phyloP scores from a whole-genome alignment of 169 alveolate genomes.

The Miamiensis avidus region DNA sequence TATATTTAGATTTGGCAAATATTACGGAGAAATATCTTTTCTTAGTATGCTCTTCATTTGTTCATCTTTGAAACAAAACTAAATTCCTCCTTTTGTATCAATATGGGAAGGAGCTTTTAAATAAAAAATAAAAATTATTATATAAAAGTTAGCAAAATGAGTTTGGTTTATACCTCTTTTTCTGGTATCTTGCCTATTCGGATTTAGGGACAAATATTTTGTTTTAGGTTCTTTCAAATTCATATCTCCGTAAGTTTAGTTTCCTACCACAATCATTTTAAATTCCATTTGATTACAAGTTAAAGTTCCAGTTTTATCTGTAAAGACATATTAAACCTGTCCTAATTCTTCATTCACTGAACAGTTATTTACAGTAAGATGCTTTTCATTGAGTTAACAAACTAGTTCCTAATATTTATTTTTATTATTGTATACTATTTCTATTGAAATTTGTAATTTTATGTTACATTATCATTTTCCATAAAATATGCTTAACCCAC shows the following conservation, averaged over 20 bases:
- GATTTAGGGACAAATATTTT: neutral
- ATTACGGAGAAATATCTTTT: neutral
- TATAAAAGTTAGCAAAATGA: conserved; percentile 11
- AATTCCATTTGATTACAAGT: conserved; percentile 88
- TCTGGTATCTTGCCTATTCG: conserved; percentile 20
- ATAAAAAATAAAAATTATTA: neutral
- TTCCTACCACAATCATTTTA: conserved; percentile 77
- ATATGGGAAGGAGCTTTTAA: conserved; percentile 4
- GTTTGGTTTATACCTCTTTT: conserved; percentile 11
- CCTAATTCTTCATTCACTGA: conserved; percentile 88
- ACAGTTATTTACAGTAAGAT: conserved; percentile 49
- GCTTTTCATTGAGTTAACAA: neutral
- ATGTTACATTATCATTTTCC: conserved; percentile 59
- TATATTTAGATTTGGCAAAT: neutral
- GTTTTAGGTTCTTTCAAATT: neutral
- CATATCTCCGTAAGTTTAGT: conserved; percentile 71
- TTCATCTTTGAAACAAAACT: conserved; percentile 11
- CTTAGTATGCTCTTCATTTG: neutral
- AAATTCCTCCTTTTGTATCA: conserved; percentile 11
- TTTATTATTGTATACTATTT: neutral
- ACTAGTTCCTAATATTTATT: neutral
- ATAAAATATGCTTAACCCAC: conserved; percentile 81
- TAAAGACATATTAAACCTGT: conserved; percentile 77
- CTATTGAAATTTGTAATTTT: neutral
- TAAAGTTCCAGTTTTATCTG: conserved; percentile 91